Evolutionary conservation across 768 basidiomycete species (phyloP).

Genomic region (Myochromella boudieri): DNA sequence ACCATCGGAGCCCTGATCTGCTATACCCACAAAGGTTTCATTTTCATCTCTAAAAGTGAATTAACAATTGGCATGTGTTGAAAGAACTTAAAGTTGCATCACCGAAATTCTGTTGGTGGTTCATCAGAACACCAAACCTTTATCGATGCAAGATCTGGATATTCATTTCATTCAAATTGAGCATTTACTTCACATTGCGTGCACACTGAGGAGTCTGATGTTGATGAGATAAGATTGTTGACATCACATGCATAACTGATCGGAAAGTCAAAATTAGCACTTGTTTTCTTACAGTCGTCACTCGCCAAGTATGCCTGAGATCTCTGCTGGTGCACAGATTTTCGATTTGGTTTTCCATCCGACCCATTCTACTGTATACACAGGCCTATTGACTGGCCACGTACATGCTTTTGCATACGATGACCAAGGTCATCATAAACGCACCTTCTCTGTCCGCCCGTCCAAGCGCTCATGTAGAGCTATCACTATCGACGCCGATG

Average conservation of each 20-base stretch:
- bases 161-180: neutral
- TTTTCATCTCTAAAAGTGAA: neutral
- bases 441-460: conserved; percentile 63
- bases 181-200: neutral
- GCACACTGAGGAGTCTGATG: neutral
- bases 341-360: conserved; percentile 94
- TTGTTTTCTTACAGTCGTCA: too few relatives aligned
- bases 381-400: conserved; percentile 78
- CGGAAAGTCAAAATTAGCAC: conserved; percentile 6
- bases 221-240: conserved; percentile 6
- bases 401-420: conserved; percentile 82
- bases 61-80: neutral
- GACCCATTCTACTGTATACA: conserved; percentile 63
- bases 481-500: conserved; percentile 66
- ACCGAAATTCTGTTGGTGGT: too few relatives aligned
- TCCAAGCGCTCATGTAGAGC: conserved; percentile 85
- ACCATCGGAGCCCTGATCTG: neutral
- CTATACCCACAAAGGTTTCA: neutral
- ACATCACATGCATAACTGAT: too few relatives aligned
- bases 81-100: conserved; percentile 4
- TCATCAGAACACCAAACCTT: too few relatives aligned
- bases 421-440: conserved; percentile 59
- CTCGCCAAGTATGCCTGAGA: conserved; percentile 65
- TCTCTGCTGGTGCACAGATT: conserved; percentile 72
- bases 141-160: too few relatives aligned